Evolutionary conservation across 805 yeast genomes (phyloP), one percentile per base, ranked within the genome.

Genomic region (Cyberlindnera suaveolens): DNA sequence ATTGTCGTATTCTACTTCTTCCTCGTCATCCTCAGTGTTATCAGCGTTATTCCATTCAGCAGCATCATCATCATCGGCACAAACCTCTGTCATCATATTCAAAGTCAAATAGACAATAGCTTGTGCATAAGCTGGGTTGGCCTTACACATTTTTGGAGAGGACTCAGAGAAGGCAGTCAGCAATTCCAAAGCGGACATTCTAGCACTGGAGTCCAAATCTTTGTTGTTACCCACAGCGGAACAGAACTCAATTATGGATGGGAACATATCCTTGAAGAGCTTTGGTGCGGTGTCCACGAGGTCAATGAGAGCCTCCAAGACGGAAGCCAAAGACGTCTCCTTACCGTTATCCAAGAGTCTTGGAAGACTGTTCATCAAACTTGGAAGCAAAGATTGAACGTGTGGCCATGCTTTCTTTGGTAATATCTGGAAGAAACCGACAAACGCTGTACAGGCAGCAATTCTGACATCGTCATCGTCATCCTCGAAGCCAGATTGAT

Each of bases 281-380:
- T 90, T 91, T 42, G 99, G 98, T 8, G 97, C 98, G 46, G 90
- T 68, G 49, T 84, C 91, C 9, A 90, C 96, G 46, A 93, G 74
- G 54, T 93, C 98, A 43, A 90, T 88, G 52, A 93, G 70, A 7
- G 89, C 76, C 63, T 89, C 96, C 51, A 93, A 75, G n/a, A 90
- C 96, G 6, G 88, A 74, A 1, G 96, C 82, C 50, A 93, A 74
- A 6, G 96, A 86, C 14, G 74, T 69, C 45, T 87, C 93, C 57
- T 88, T 85, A 36, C 91, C 90, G 56, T 73, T 78, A 49, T 78
- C 82, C 46, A 89, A 71, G 48, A 93, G 77, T 52, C 88, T 82
- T 40, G 96, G 96, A 55, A 93, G 73, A 36, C 95, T 85, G 62
- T 87, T 87, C 52, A 93, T 72, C 56, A 93, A 68, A 52, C 80